Percentiles rank a stretch among this genome's conserved stretches.
Evolutionary conservation across 306 rosid genomes (phyloP).

Genomic region (Senna siamea): DNA sequence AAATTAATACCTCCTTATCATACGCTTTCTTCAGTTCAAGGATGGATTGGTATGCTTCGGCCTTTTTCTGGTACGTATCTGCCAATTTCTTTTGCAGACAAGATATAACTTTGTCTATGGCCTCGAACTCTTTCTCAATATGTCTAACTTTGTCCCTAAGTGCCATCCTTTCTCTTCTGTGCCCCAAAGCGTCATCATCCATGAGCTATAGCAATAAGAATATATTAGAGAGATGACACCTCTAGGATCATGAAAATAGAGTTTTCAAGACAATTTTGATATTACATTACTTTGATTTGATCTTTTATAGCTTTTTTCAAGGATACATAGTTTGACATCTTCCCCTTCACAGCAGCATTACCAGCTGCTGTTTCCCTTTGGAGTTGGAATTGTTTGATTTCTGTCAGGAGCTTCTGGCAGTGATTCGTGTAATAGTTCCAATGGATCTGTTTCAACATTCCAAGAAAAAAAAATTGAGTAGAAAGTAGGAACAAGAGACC

Average conservation of each 20-base stretch:
- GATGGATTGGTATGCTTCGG: slow-evolving; percentile 34
- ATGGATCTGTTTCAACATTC: slow-evolving; percentile 37
- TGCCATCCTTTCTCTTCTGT: neutral
- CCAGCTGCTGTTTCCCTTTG: slow-evolving; percentile 26
- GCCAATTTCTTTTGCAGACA: slow-evolving; percentile 1
- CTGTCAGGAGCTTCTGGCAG: slow-evolving; percentile 31
- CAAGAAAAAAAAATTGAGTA: neutral
- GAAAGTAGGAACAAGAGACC: neutral
- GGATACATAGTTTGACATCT: neutral
- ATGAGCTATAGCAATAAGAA: neutral
- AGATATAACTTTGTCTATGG: neutral
- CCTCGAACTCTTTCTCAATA: neutral
- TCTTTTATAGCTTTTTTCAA: neutral
- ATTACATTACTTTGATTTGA: neutral
- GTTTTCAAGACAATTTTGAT: neutral
- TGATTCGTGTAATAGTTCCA: slow-evolving; percentile 1
- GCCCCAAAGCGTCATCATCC: neutral
- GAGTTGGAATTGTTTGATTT: slow-evolving; percentile 30
- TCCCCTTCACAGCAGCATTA: neutral
- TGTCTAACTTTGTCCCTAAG: neutral
- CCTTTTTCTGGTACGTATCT: slow-evolving; percentile 19
- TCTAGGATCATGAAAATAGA: neutral
- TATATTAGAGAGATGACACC: neutral
- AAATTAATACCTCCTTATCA: slow-evolving; percentile 22
- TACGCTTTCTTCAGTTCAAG: slow-evolving; percentile 13